Percentiles rank a stretch among this genome's conserved stretches.
phyloP scores from a whole-genome alignment of 2,329 filamentous ascomycete genomes.

The Tolypocladium guangdongense region DNA sequence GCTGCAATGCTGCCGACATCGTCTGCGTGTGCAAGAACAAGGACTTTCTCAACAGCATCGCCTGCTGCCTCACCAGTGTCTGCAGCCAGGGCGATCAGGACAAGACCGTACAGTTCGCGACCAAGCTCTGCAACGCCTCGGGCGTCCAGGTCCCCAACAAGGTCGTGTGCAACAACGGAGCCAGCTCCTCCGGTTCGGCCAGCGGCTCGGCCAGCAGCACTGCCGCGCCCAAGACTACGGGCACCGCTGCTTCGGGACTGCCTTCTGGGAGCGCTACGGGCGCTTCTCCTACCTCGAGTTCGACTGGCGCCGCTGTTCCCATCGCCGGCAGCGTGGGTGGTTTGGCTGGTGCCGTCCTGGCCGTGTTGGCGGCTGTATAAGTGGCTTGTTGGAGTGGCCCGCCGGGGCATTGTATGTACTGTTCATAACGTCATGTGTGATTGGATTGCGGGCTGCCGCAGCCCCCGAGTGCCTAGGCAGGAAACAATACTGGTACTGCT shows the following conservation, averaged over 20 bases:
- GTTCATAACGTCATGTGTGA: not conserved
- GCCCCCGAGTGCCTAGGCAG: not conserved
- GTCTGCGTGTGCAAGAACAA: conserved; percentile 30
- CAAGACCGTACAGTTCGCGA: conserved; percentile 24
- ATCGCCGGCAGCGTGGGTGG: conserved; percentile 5
- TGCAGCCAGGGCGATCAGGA: conserved; percentile 22
- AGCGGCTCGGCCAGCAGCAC: conserved; percentile 5
- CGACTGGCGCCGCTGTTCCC: conserved; percentile 3
- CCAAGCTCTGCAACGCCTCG: conserved; percentile 24
- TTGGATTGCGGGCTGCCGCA: not conserved
- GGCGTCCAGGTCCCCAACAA: conserved; percentile 24
- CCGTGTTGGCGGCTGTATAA: conserved; percentile 18
- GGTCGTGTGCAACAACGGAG: conserved; percentile 21
- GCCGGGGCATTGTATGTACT: not conserved
- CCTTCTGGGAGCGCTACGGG: not conserved
- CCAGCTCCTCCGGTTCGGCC: not conserved
- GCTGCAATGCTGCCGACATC: conserved; percentile 26
- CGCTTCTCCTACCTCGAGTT: not conserved
- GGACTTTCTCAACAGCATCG: conserved; percentile 27
- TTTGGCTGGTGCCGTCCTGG: conserved; percentile 15
- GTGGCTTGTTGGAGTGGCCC: not conserved
- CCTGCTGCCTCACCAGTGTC: conserved; percentile 27
- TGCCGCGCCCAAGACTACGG: not conserved
- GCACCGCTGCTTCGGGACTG: not conserved
- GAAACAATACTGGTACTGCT: not conserved